Evolutionary conservation across 2,329 filamentous ascomycete species (phyloP).

Genomic region (Aureobasidium lini): DNA sequence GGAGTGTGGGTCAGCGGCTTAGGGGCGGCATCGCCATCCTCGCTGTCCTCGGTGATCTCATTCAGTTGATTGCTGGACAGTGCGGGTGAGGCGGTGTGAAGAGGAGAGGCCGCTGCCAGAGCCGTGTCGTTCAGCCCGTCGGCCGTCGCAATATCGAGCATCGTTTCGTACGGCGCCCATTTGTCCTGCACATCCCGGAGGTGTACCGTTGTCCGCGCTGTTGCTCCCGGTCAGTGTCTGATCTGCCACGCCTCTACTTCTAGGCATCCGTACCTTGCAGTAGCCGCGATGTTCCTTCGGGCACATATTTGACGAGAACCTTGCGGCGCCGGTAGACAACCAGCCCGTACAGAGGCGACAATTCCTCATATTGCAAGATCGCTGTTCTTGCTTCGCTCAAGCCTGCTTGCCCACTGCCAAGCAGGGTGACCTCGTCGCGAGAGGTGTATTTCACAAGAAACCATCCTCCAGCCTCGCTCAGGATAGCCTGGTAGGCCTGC

Average conservation of each 20-base stretch:
- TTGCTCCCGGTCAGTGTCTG: slow-evolving; percentile 3
- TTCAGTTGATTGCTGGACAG: slow-evolving; percentile 64
- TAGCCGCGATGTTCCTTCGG: slow-evolving; percentile 81
- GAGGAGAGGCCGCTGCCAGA: slow-evolving; percentile 77
- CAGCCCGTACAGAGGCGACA: slow-evolving; percentile 85
- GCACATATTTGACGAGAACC: slow-evolving; percentile 86
- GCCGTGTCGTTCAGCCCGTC: slow-evolving; percentile 81
- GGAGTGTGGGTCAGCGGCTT: slow-evolving; percentile 1
- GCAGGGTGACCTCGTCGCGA: slow-evolving; percentile 77
- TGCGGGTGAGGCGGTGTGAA: slow-evolving; percentile 81
- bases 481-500: slow-evolving; percentile 75
- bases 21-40: slow-evolving; percentile 35
- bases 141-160: slow-evolving; percentile 66
- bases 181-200: slow-evolving; percentile 54
- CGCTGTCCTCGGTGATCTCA: slow-evolving; percentile 89
- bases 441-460: slow-evolving; percentile 87
- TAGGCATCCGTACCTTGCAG: slow-evolving; percentile 65
- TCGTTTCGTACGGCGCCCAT: slow-evolving; percentile 80
- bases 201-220: slow-evolving; percentile 73
- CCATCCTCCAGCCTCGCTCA: slow-evolving; percentile 88
- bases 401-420: slow-evolving; percentile 70
- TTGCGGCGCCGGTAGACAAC: slow-evolving; percentile 83
- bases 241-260: slow-evolving; percentile 1
- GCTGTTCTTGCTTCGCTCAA: slow-evolving; percentile 74
- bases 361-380: slow-evolving; percentile 71